Evolutionary conservation across 768 basidiomycete genomes (phyloP), one percentile per base, ranked within the genome.

Genomic region (Leccinum fibrillosum): DNA sequence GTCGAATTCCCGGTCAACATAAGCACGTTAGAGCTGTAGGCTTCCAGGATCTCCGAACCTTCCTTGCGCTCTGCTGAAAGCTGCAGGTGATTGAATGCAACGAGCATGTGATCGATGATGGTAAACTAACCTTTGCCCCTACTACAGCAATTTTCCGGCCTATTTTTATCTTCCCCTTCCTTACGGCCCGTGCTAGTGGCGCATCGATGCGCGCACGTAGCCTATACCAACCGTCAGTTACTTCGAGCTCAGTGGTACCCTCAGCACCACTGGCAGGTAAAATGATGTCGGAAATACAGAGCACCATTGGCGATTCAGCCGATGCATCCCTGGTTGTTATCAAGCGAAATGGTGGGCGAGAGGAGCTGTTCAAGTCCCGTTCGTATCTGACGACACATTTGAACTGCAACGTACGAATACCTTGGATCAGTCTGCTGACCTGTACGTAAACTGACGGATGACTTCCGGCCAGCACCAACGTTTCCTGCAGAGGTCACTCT

Each of bases 201-300:
- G 75, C 74, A 71, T 98, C 97, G 12, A 92, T 78, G 49, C 80
- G 79, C 0, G 93, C 90, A 13, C 86, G 83, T 7, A 98, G 77
- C 28, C 86, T 77, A 66, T 99, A 99, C 97, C 97, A 99, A 13
- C 97, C 97, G 68, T 99, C 97, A 1, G 94, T 94, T n/a, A 98
- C 75, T 72, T 98, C 97, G 6, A 99, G 73, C 62, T 86, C 82
- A 0, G 76, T 75, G 30, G 80, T 74, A 1, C 79, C 75, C 25
- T 74, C 71, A 3, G 73, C 58, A 3, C 71, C 72, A 19, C 63
- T 62, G 32, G 78, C 68, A 7, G 78, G 74, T 84, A 85, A 88
- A 5, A 73, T 73, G 37, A 98, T 84, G 28, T 81, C 80, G 2
- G 92, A 89, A 2, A 99, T 80, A 67, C 90, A 91, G 4, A 99